Percentiles rank a stretch among this genome's conserved stretches.
These are phyloP conservation scores for Russula emetica DNA, from an alignment of 768 basidiomycete genomes.

Conservation along the genomic window DNA sequence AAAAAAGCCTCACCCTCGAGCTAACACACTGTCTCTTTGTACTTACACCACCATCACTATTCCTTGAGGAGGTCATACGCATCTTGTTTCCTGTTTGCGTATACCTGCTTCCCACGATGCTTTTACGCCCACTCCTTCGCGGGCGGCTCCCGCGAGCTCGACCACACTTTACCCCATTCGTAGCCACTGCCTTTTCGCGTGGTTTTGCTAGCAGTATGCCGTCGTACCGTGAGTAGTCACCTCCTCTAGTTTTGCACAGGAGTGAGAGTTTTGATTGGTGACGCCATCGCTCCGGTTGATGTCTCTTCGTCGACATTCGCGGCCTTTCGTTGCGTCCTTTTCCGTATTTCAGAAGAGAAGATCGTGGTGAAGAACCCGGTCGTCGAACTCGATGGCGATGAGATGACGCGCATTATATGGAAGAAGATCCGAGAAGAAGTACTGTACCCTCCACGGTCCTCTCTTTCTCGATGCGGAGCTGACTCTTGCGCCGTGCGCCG, in stretches of 20 bases:
- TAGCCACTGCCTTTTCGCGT: conserved; percentile 2
- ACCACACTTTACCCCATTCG: conserved; percentile 8
- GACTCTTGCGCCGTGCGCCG: neutral
- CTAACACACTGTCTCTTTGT: neutral
- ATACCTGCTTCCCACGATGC: conserved; percentile 18
- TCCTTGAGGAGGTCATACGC: neutral
- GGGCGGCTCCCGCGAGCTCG: conserved; percentile 16
- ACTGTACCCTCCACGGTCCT: conserved; percentile 30
- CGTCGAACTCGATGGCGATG: conserved; percentile 95
- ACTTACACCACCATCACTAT: conserved; percentile 1
- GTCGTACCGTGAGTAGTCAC: conserved; percentile 21
- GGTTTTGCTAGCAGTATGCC: conserved; percentile 23
- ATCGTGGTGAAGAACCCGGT: conserved; percentile 85
- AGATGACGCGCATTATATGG: conserved; percentile 99
- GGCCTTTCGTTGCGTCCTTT: neutral
- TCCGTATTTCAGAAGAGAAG: conserved; percentile 38
- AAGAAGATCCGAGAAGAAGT: conserved; percentile 97
- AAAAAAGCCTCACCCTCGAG: neutral
- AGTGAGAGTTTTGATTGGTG: neutral
- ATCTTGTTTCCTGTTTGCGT: neutral
- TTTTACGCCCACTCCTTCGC: conserved; percentile 15
- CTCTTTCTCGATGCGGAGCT: neutral
- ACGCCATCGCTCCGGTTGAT: neutral
- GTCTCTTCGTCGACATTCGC: neutral
- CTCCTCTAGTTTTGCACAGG: neutral